These are phyloP conservation scores for Gloeostereum incarnatum DNA, from an alignment of 768 basidiomycete genomes.

Conservation along the genomic window DNA sequence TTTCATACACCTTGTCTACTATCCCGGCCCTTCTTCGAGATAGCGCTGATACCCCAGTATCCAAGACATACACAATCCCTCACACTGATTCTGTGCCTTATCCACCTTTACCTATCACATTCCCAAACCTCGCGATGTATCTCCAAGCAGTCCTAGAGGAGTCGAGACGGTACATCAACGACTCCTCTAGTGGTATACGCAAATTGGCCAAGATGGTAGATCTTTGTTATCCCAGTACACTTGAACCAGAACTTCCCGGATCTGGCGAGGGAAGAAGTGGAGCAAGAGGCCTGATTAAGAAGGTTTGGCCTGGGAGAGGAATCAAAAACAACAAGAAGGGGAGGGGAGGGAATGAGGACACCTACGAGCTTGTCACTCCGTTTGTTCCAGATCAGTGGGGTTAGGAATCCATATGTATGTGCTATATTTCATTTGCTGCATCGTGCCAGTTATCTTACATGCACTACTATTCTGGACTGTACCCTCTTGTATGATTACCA, in stretches of 20 bases:
- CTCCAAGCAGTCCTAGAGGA: conserved; percentile 63
- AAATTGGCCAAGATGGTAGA: conserved; percentile 67
- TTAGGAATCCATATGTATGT: too few relatives aligned
- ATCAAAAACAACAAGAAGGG: conserved; percentile 33
- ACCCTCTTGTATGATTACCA: too few relatives aligned
- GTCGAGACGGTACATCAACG: conserved; percentile 50
- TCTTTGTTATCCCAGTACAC: conserved; percentile 46
- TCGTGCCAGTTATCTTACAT: too few relatives aligned
- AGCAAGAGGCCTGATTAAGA: conserved; percentile 48
- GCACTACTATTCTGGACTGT: too few relatives aligned
- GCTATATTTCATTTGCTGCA: too few relatives aligned
- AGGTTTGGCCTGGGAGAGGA: conserved; percentile 47
- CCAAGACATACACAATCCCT: conserved; percentile 68
- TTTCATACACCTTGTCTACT: conserved; percentile 55
- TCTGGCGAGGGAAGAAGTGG: conserved; percentile 30
- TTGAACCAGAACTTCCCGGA: conserved; percentile 13
- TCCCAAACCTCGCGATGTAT: conserved; percentile 71
- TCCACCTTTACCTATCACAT: conserved; percentile 64
- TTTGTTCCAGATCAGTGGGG: conserved; percentile 75
- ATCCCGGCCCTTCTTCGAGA: conserved; percentile 57
- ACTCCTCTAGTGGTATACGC: conserved; percentile 51
- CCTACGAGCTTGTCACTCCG: conserved; percentile 75
- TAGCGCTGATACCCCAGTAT: conserved; percentile 49
- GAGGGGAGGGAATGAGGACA: conserved; percentile 63
- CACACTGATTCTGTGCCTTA: conserved; percentile 47